Base-by-base conservation (phyloP, 1,284 basidiomycete genomes). In the Tylopilus sp. region DNA sequence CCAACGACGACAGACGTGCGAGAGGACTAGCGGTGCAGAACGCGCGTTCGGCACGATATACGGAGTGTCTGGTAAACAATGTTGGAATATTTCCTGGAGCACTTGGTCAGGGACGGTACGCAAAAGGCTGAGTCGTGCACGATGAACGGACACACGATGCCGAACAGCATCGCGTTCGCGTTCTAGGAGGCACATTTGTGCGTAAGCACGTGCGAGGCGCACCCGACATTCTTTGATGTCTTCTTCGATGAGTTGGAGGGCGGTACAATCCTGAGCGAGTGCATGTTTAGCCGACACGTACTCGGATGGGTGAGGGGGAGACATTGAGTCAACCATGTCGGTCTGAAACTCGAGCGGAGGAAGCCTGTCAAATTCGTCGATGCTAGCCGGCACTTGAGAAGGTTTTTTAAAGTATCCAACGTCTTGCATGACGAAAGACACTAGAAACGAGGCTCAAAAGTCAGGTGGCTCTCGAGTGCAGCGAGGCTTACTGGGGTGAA, bases 1-100 rank as follows among this genome's bases (percentile, higher is more conserved):
- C 64, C 64, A 66, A 18, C 66, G 56, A 19, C 56, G 67, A 49
- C 64, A 66, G 21, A 66, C 55, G n/a, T 64, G 64, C 1, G 63
- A 62, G 30, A 66, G 64, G 38, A 69, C 46, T 4, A 66, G 48
- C 2, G 64, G 64, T 33, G 65, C 55, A 6, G 52, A 50, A 34
- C 25, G 46, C 8, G 51, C 29, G n/a, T 50, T 21, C 2, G 67
- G 66, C 6, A 54, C 42, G 46, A 62, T 15, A 39, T 60, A 65
- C 12, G 41, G 47, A 3, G 43, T 49, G 8, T 58, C 52, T 1
- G 60, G 66, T 1, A 69, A 35, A 19, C 66, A 66, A 19, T 44
- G 51, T 18, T 41, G 54, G 30, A 66, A 69, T 18, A 69, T 62
- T 21, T 68, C 63, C 46, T 64, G 64, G 5, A 69, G 59, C 1